A percentile compares a stretch with the other conserved stretches of the same genome.
phyloP scores from a whole-genome alignment of 306 rosid genomes.

The Prinsepia uniflora region DNA sequence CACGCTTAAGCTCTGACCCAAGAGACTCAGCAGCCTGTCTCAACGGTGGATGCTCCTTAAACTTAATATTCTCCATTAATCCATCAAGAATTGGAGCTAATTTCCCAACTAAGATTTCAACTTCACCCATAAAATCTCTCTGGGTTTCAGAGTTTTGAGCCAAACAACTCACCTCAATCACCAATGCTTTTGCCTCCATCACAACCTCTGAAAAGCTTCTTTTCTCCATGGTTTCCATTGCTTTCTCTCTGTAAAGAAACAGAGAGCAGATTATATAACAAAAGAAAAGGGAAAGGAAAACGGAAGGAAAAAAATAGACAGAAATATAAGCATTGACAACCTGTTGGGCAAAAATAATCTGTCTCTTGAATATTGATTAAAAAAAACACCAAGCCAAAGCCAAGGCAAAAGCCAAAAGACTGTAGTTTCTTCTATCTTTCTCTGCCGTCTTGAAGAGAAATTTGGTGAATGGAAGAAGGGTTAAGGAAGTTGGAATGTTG shows the following conservation, averaged over 20 bases:
- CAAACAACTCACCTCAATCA: constrained; percentile 47
- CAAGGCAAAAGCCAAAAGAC: constrained; percentile 1
- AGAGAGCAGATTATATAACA: not conserved
- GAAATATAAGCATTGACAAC: not conserved
- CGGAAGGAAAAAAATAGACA: not conserved
- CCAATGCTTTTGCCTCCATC: constrained; percentile 38
- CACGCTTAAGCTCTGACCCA: constrained; percentile 53
- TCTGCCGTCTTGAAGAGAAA: constrained; percentile 16
- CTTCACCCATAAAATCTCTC: constrained; percentile 40
- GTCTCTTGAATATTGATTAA: not conserved
- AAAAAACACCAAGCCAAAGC: not conserved
- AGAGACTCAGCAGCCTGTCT: constrained; percentile 72
- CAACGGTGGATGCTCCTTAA: constrained; percentile 49
- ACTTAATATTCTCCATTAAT: constrained; percentile 37
- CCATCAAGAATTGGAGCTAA: constrained; percentile 53
- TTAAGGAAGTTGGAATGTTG: constrained; percentile 18
- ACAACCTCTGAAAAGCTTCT: constrained; percentile 38
- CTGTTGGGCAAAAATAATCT: constrained; percentile 10
- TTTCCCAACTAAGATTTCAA: constrained; percentile 50
- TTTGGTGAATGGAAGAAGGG: constrained; percentile 9
- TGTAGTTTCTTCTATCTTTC: not conserved
- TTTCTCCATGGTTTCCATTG: constrained; percentile 33
- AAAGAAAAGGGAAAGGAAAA: not conserved
- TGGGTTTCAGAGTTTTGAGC: constrained; percentile 45
- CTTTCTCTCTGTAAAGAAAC: not conserved